A percentile compares a stretch with the other conserved stretches of the same genome.
Conservation (phyloP, 139 green algal species). For the Auxenochlorella pyrenoidosa region DNA sequence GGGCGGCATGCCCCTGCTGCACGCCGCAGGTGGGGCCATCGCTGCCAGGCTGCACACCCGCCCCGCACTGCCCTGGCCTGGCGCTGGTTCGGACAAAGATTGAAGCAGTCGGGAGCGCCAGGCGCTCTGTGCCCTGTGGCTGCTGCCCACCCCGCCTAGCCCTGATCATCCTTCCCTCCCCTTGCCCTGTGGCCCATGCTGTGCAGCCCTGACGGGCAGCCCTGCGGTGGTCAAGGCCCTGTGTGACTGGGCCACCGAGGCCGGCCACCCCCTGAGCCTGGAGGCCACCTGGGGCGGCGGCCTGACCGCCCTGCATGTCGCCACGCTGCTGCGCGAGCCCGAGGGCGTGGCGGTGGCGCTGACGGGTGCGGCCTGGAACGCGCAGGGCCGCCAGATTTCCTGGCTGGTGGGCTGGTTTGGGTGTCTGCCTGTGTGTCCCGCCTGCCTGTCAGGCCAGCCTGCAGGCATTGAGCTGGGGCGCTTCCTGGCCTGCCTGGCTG, state of each 20-base stretch:
- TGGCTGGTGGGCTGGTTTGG: too few relatives aligned
- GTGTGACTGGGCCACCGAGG: constrained; percentile 16
- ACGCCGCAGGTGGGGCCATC: constrained; percentile 23
- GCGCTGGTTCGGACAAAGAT: too few relatives aligned
- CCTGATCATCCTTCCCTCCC: too few relatives aligned
- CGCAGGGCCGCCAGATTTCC: too few relatives aligned
- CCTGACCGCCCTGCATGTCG: constrained; percentile 32
- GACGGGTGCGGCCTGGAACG: background rate
- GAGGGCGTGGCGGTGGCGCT: constrained; percentile 1
- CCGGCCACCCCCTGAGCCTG: background rate
- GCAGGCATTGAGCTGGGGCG: background rate
- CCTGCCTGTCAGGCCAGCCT: too few relatives aligned
- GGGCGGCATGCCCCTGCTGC: constrained; percentile 16
- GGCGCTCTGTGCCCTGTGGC: too few relatives aligned
- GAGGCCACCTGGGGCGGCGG: constrained; percentile 1
- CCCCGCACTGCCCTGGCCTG: too few relatives aligned
- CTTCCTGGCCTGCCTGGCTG: background rate
- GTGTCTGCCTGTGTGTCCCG: too few relatives aligned
- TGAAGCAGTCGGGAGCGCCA: too few relatives aligned
- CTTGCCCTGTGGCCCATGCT: background rate
- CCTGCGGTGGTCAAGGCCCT: background rate
- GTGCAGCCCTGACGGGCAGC: constrained; percentile 19
- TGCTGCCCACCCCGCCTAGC: too few relatives aligned
- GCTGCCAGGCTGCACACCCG: too few relatives aligned
- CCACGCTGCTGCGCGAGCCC: constrained; percentile 21